Evolutionary conservation across 768 basidiomycete genomes (phyloP), one percentile per base, ranked within the genome.

Genomic region (Fomitopsis pulvina): DNA sequence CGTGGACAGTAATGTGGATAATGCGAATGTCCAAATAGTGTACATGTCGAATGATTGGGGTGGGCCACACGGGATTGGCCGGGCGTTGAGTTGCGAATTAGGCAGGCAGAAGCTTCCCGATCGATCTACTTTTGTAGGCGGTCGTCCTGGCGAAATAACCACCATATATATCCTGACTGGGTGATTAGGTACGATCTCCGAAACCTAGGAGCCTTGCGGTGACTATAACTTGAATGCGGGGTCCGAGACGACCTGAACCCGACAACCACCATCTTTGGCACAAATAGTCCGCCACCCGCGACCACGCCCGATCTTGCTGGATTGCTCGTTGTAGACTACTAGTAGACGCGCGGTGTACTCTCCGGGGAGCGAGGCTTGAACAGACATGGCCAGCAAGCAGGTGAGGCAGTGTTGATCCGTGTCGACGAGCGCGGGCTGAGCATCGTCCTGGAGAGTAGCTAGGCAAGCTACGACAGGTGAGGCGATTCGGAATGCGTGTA

Each of bases 381-480:
- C n/a, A n/a, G 46, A 34, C 8, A 85, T 85, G 83, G 79, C 83
- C 52, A 80, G 78, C 65, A 83, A 75, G 69, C 80, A 83, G 77
- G 83, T 79, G 51, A 50, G 72, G n/a, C n/a, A 49, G 32, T 22
- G 30, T 12, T 16, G 22, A 18, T 27, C 38, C 45, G 18, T 47
- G 12, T 18, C 20, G 27, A 20, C 5, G 41, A 26, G 48, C 25
- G 46, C 18, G n/a, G 24, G 28, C 11, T 21, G 16, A 25, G 39
- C 32, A n/a, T 47, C 38, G 48, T 34, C 42, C 50, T 57, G 37
- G 48, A 47, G 48, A 41, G 46, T 45, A 90, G 87, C 76, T 90
- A 56, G 87, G 85, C 58, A 86, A 87, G 66, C 66, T 89, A 38
- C 82, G 79, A 53, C 87, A 89, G 78, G 87, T 87, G 53, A 50